Conservation (phyloP, 257 asterid species). For the Coffea canephora region DNA sequence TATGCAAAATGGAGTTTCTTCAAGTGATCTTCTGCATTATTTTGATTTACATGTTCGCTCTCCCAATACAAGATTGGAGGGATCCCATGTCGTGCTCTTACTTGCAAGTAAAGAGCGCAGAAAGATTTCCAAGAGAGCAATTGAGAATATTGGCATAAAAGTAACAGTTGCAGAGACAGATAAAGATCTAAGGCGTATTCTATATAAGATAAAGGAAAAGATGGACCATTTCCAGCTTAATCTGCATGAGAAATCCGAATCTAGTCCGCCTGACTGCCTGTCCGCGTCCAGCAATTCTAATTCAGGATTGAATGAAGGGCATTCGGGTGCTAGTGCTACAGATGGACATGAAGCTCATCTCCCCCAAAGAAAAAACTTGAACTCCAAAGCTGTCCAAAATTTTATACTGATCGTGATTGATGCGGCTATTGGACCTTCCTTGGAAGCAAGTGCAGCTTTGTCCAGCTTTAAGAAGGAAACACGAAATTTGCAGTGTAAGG, state of each 20-base stretch:
- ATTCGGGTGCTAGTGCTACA: constrained; percentile 13
- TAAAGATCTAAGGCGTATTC: constrained; percentile 13
- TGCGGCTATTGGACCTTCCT: constrained; percentile 16
- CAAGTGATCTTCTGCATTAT: constrained; percentile 3
- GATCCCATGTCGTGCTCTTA: constrained; percentile 20
- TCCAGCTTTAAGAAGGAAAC: constrained; percentile 20
- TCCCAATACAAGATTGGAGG: not conserved
- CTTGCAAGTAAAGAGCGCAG: constrained; percentile 17
- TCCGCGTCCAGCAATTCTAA: not conserved
- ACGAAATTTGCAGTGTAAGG: not conserved
- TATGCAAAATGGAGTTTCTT: not conserved
- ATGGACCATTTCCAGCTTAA: not conserved
- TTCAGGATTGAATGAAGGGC: constrained; percentile 2
- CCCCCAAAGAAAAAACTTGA: constrained; percentile 7
- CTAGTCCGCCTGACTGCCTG: not conserved
- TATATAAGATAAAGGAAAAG: not conserved
- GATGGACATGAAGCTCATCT: not conserved
- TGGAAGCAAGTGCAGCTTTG: constrained; percentile 7
- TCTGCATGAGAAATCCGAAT: constrained; percentile 1
- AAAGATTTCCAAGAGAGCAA: constrained; percentile 11
- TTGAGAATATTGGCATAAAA: constrained; percentile 17
- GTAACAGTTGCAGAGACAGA: constrained; percentile 15
- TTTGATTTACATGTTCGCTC: constrained; percentile 6
- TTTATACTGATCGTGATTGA: constrained; percentile 22
- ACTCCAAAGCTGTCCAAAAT: constrained; percentile 1